These are phyloP conservation scores for Prorocentrum cordatum DNA, from an alignment of 169 alveolate genomes.

Conservation along the genomic window DNA sequence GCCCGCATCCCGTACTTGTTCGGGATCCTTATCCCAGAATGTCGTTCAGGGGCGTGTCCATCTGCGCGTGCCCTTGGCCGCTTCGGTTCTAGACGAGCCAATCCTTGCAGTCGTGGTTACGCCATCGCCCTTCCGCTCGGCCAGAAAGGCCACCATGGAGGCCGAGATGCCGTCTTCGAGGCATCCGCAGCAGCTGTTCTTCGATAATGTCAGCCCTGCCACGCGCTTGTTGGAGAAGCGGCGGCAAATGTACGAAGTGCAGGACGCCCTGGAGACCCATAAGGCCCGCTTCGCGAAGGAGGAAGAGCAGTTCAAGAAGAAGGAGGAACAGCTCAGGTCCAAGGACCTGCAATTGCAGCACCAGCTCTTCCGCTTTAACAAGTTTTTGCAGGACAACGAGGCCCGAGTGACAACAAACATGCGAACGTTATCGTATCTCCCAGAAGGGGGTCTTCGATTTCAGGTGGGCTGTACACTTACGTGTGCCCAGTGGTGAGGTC, in stretches of 20 bases:
- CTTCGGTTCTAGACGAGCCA: no score
- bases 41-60: no score
- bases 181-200: constrained; percentile 72
- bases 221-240: constrained; percentile 62
- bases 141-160: no score
- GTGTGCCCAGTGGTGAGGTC: neutral
- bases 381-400: constrained; percentile 65
- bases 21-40: no score
- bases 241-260: constrained; percentile 67
- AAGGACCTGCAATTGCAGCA: constrained; percentile 48
- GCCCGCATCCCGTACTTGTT: no score
- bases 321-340: constrained; percentile 49
- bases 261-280: constrained; percentile 59
- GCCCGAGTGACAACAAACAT: neutral
- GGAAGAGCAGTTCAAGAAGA: constrained; percentile 60
- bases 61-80: no score
- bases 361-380: constrained; percentile 56
- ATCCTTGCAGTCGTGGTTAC: no score
- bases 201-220: constrained; percentile 66
- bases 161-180: no score
- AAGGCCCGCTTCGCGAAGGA: constrained; percentile 66
- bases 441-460: neutral
- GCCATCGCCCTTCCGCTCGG: no score
- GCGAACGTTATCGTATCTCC: neutral
- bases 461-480: neutral